A percentile compares a stretch with the other conserved stretches of the same genome.
Evolutionary conservation across 2,329 filamentous ascomycete genomes (phyloP).

Genomic region (Arthrinium puccinioides): DNA sequence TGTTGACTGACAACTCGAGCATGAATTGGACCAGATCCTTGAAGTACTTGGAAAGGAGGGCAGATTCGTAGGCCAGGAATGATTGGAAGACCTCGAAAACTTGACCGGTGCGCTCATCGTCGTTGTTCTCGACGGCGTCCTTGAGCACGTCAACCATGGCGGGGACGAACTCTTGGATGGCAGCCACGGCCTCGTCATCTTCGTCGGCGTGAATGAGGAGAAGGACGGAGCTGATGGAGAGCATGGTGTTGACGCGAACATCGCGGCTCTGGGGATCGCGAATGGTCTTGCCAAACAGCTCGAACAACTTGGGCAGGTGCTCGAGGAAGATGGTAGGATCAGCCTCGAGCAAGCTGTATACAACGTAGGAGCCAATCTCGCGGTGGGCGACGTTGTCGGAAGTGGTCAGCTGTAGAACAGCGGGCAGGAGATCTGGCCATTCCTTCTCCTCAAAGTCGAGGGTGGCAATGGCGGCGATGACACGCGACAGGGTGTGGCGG

Average conservation of each 20-base stretch:
- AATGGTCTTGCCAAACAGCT: constrained; percentile 79
- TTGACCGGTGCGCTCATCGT: constrained; percentile 84
- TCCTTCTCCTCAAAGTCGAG: constrained; percentile 82
- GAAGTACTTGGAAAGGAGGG: constrained; percentile 77
- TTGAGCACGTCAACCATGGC: constrained; percentile 87
- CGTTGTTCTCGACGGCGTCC: constrained; percentile 66
- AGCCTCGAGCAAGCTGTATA: constrained; percentile 85
- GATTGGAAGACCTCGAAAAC: constrained; percentile 97
- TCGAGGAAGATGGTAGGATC: constrained; percentile 79
- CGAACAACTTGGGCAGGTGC: constrained; percentile 72
- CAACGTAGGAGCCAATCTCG: constrained; percentile 86
- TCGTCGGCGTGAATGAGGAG: constrained; percentile 86
- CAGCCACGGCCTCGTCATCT: constrained; percentile 63
- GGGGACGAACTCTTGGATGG: constrained; percentile 76
- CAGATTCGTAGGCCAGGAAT: constrained; percentile 81
- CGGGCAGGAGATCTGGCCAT: constrained; percentile 73
- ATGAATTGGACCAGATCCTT: constrained; percentile 90
- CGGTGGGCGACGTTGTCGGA: constrained; percentile 71
- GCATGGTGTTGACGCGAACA: constrained; percentile 89
- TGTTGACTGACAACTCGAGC: constrained; percentile 77
- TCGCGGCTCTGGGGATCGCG: constrained; percentile 85
- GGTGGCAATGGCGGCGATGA: constrained; percentile 80
- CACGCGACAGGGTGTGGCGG: constrained; percentile 79
- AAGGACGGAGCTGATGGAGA: constrained; percentile 80
- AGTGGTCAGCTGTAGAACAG: constrained; percentile 72